Percentiles rank a stretch among this genome's conserved stretches.
phyloP scores from a whole-genome alignment of 1,284 basidiomycete species.

The Leccinum fallax region DNA sequence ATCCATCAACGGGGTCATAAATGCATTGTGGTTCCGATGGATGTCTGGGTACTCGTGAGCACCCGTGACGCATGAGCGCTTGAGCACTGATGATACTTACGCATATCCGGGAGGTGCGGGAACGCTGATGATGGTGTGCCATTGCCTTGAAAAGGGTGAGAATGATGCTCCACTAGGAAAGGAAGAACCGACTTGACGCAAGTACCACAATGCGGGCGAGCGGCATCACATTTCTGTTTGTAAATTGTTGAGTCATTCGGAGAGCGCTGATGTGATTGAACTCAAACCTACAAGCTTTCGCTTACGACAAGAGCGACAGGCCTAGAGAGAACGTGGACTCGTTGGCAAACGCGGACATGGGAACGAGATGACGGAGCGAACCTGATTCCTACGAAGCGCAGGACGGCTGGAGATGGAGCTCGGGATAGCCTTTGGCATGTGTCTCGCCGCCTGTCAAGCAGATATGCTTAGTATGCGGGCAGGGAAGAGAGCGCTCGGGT shows the following conservation, averaged over 20 bases:
- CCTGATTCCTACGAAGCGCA: slow-evolving; percentile 79
- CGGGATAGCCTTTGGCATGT: slow-evolving; percentile 65
- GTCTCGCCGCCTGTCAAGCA: slow-evolving; percentile 4
- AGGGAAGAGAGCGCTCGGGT: not conserved
- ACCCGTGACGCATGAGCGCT: not conserved
- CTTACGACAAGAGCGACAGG: slow-evolving; percentile 78
- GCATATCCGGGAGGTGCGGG: slow-evolving; percentile 78
- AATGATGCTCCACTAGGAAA: not conserved
- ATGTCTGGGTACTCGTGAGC: slow-evolving; percentile 50
- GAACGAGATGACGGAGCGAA: slow-evolving; percentile 29
- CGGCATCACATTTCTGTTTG: slow-evolving; percentile 78
- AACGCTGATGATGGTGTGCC: slow-evolving; percentile 77
- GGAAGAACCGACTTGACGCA: slow-evolving; percentile 67
- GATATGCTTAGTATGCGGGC: not conserved
- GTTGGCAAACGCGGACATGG: slow-evolving; percentile 4
- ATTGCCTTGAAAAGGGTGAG: slow-evolving; percentile 52
- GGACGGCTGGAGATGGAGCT: slow-evolving; percentile 46
- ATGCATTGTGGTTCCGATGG: slow-evolving; percentile 78
- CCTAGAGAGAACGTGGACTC: slow-evolving; percentile 43
- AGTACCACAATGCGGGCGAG: slow-evolving; percentile 78
- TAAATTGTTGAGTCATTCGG: slow-evolving; percentile 14
- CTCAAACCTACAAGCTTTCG: slow-evolving; percentile 66
- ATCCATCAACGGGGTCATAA: slow-evolving; percentile 81
- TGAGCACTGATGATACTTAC: slow-evolving; percentile 44
- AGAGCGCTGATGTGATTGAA: not conserved